Conservation (phyloP, 306 rosid genomes). For the Pyrus bretschneideri region DNA sequence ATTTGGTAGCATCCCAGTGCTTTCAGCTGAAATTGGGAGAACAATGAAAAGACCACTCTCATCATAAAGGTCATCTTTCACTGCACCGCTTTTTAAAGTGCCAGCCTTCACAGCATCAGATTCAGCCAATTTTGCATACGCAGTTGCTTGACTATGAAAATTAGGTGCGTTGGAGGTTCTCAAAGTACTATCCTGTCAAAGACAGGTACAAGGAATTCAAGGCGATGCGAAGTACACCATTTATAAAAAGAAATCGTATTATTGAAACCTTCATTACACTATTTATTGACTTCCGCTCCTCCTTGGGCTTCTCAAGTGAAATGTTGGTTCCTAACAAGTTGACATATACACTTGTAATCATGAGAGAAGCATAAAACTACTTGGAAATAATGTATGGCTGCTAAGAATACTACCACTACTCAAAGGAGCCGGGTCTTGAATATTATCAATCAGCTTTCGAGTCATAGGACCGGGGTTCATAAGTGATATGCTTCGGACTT, state of each 20-base stretch:
- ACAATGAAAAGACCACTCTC: slow-evolving; percentile 31
- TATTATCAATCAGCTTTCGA: slow-evolving; percentile 46
- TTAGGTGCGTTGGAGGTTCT: slow-evolving; percentile 28
- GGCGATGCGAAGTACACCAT: not conserved
- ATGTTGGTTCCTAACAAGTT: not conserved
- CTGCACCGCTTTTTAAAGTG: slow-evolving; percentile 23
- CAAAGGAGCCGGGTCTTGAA: slow-evolving; percentile 8
- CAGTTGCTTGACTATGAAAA: slow-evolving; percentile 66
- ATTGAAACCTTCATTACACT: slow-evolving; percentile 24
- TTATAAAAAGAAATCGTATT: not conserved
- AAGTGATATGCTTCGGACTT: slow-evolving; percentile 57
- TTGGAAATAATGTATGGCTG: not conserved
- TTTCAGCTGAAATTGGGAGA: slow-evolving; percentile 80
- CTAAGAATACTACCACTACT: slow-evolving; percentile 1
- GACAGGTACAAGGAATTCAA: not conserved
- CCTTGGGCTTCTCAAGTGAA: slow-evolving; percentile 6
- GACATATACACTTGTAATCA: not conserved
- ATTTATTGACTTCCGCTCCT: slow-evolving; percentile 17
- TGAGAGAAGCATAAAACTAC: not conserved
- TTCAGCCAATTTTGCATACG: slow-evolving; percentile 65
- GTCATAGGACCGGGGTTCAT: slow-evolving; percentile 71
- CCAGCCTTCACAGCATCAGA: slow-evolving; percentile 39
- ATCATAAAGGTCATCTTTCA: slow-evolving; percentile 23
- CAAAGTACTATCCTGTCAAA: slow-evolving; percentile 33
- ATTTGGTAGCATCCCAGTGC: slow-evolving; percentile 56